Evolutionary conservation across 805 yeast genomes (phyloP), one percentile per base, ranked within the genome.

Genomic region (Lachancea nothofagi): DNA sequence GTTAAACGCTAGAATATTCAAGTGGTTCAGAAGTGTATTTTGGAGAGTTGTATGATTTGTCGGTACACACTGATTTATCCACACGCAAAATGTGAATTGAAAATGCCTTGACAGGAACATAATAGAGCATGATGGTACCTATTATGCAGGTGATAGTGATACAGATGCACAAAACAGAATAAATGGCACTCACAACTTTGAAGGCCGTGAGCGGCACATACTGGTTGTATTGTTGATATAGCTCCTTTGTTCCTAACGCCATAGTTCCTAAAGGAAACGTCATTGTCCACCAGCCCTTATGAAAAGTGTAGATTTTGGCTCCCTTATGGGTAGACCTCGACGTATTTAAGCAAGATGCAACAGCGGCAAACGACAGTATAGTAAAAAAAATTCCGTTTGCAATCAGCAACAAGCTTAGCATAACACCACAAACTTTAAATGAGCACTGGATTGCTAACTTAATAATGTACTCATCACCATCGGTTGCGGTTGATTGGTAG

Each of bases 251-350:
- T 2, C 86, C 76, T 10, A 82, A 57, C 0, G 81, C 68, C 80
- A 84, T 78, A 0, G 94, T 85, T 2, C 96, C 96, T 50, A 87
- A 53, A 3, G 96, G 96, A 79, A 88, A 88, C 47, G 96, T 83
- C 68, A 83, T 74, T 13, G 88, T 78, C 96, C 96, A 84, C 77
- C 78, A 77, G 1, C 75, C 71, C 46, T 69, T 68, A 20, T 67
- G 64, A 64, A 77, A 79, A 14, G 58, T 59, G 4, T 58, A 53
- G 0, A 70, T 71, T 8, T 23, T 36, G 14, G 30, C 26, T 5
- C 31, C 29, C n/a, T 23, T 29, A 1, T 25, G 26, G 3, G 34
- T 30, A 2, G 44, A 43, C 3, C 33, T 32, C 12, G 38, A 23
- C 7, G 41, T 31, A 7, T 40, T 42, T 27, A 21, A 15, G 33